Percentiles rank a stretch among this genome's conserved stretches.
phyloP scores from a whole-genome alignment of 768 basidiomycete species.

The Trametes elegans region DNA sequence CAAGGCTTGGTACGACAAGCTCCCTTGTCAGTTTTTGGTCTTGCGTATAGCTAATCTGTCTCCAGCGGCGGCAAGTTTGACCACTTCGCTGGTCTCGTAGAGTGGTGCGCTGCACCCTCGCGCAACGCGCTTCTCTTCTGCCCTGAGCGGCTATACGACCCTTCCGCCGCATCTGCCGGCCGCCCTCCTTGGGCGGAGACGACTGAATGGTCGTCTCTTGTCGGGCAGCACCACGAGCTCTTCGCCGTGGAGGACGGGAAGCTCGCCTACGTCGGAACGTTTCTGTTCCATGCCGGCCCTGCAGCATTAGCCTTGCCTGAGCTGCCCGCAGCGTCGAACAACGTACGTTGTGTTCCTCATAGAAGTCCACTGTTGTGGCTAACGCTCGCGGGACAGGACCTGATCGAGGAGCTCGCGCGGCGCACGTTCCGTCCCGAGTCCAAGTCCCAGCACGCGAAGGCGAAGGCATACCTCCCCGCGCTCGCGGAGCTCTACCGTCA shows the following conservation, averaged over 20 bases:
- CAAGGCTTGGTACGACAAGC: neutral
- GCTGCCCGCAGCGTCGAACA: neutral
- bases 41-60: too few species aligned
- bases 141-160: neutral
- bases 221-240: conserved; percentile 7
- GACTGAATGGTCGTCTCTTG: conserved; percentile 4
- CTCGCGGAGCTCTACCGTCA: conserved; percentile 1
- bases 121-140: conserved; percentile 4
- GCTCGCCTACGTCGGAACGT: conserved; percentile 16
- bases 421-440: neutral
- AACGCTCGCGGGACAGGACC: neutral
- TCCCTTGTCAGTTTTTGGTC: too few species aligned
- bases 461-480: conserved; percentile 3
- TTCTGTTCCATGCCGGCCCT: conserved; percentile 10
- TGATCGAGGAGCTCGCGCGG: neutral
- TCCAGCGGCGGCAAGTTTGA: conserved; percentile 4
- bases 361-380: neutral
- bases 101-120: conserved; percentile 1
- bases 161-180: neutral
- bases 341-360: neutral
- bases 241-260: conserved; percentile 7
- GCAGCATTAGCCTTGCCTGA: neutral
- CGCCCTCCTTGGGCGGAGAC: neutral
- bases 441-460: conserved; percentile 3
- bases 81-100: neutral